Percentiles rank a stretch among this genome's conserved stretches.
Conservation (phyloP, 2,329 filamentous ascomycete species). For the Ophiocordyceps camponoti-floridani region DNA sequence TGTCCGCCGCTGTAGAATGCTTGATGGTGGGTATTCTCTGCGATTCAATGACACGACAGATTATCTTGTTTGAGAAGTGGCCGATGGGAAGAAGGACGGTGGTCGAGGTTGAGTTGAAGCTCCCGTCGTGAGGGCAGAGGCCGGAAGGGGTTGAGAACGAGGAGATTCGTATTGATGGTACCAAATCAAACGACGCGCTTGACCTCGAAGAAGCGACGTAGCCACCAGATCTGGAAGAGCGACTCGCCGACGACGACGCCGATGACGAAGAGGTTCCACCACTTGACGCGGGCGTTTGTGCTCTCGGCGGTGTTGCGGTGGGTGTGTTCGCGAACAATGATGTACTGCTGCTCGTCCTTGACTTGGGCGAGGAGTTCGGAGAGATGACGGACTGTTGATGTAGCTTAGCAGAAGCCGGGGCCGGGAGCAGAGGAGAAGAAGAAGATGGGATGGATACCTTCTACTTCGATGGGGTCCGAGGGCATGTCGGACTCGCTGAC, state of each 20-base stretch:
- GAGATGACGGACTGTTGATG: slow-evolving; percentile 51
- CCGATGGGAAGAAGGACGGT: no score
- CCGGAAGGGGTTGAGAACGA: background rate
- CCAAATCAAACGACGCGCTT: slow-evolving; percentile 41
- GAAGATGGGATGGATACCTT: slow-evolving; percentile 42
- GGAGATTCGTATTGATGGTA: background rate
- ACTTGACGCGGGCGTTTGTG: slow-evolving; percentile 94
- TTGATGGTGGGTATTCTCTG: no score
- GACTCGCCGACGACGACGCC: slow-evolving; percentile 77
- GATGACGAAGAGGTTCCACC: slow-evolving; percentile 98
- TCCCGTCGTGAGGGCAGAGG: background rate
- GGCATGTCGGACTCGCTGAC: slow-evolving; percentile 74
- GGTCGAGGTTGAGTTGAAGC: no score
- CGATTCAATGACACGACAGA: no score
- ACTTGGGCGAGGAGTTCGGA: slow-evolving; percentile 78
- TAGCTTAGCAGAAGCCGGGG: background rate
- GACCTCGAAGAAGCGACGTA: slow-evolving; percentile 94
- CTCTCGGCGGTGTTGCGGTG: slow-evolving; percentile 98
- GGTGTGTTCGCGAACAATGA: slow-evolving; percentile 83
- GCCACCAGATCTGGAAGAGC: slow-evolving; percentile 98
- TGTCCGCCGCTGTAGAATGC: no score
- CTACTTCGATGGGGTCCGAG: slow-evolving; percentile 74
- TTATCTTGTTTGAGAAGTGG: no score
- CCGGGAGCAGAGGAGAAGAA: background rate
- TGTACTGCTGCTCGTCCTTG: slow-evolving; percentile 96